Conservation (phyloP, 2,329 filamentous ascomycete genomes). For the Pseudogymnoascus sp. region DNA sequence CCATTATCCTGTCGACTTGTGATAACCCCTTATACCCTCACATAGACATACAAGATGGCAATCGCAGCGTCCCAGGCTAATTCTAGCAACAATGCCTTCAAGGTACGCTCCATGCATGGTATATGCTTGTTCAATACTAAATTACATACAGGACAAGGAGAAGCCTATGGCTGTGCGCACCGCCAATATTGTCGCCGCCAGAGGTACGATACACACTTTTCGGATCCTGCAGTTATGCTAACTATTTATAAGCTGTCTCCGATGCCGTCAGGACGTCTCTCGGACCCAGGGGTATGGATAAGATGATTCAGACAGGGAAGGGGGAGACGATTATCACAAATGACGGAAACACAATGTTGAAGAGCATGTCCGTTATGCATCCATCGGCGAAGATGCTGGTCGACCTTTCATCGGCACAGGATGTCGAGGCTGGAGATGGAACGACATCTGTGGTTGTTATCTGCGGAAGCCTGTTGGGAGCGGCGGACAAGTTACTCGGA, state of each 20-base stretch:
- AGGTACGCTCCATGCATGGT: constrained; percentile 35
- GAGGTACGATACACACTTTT: constrained; percentile 51
- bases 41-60: constrained; percentile 36
- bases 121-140: constrained; percentile 20
- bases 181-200: constrained; percentile 92
- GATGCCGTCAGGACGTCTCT: constrained; percentile 96
- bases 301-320: constrained; percentile 77
- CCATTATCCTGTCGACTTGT: constrained; percentile 11
- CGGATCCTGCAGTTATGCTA: constrained; percentile 17
- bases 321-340: constrained; percentile 99
- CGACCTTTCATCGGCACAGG: constrained; percentile 91
- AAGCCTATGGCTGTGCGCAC: constrained; percentile 96
- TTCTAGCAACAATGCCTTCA: constrained; percentile 57
- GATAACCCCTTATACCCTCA: constrained; percentile 14
- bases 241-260: constrained; percentile 62
- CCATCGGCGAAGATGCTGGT: constrained; percentile 99
- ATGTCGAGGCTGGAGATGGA: constrained; percentile 96
- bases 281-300: constrained; percentile 71
- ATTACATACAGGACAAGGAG: constrained; percentile 64
- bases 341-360: constrained; percentile 98
- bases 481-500: constrained; percentile 78
- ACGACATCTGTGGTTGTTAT: constrained; percentile 98
- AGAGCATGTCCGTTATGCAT: constrained; percentile 98
- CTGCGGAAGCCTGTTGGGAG: constrained; percentile 86
- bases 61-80: constrained; percentile 27